Evolutionary conservation across 345 rosid species (phyloP).

Genomic region (Camelina laxa): DNA sequence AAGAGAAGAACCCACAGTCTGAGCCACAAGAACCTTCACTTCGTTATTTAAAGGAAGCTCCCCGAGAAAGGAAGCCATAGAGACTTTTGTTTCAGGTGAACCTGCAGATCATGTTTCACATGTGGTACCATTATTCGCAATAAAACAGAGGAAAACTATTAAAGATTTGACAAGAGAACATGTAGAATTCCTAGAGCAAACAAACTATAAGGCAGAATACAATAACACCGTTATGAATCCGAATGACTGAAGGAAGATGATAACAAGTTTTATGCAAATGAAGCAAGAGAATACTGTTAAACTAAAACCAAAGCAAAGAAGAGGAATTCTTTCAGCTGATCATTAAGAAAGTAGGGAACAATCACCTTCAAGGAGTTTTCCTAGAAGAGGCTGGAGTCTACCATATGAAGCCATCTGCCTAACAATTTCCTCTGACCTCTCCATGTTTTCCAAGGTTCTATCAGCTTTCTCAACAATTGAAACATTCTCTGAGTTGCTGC

Average conservation of each 20-base stretch:
- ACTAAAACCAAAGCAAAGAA: background rate
- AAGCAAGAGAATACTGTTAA: background rate
- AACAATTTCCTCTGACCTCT: constrained; percentile 77
- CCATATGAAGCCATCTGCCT: constrained; percentile 95
- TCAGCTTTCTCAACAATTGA: constrained; percentile 88
- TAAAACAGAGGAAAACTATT: background rate
- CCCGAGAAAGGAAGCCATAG: constrained; percentile 91
- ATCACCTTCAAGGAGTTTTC: constrained; percentile 84
- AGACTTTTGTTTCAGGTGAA: constrained; percentile 75
- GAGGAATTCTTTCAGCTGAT: background rate
- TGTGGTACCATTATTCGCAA: constrained; percentile 17
- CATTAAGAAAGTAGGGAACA: constrained; percentile 15
- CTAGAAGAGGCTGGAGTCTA: constrained; percentile 85
- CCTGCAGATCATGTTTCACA: constrained; percentile 61
- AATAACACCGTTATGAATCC: background rate
- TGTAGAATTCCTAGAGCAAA: constrained; percentile 6
- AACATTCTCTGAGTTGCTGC: constrained; percentile 82
- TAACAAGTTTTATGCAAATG: background rate
- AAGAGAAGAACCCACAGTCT: constrained; percentile 76
- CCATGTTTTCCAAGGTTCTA: constrained; percentile 82
- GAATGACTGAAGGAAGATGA: constrained; percentile 2
- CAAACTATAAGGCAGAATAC: constrained; percentile 4
- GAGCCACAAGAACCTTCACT: constrained; percentile 79
- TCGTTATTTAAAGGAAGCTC: constrained; percentile 85
- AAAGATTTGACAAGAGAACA: constrained; percentile 3